These are phyloP conservation scores for Pichia sp. DNA, from an alignment of 1,139 yeast species.

Conservation along the genomic window DNA sequence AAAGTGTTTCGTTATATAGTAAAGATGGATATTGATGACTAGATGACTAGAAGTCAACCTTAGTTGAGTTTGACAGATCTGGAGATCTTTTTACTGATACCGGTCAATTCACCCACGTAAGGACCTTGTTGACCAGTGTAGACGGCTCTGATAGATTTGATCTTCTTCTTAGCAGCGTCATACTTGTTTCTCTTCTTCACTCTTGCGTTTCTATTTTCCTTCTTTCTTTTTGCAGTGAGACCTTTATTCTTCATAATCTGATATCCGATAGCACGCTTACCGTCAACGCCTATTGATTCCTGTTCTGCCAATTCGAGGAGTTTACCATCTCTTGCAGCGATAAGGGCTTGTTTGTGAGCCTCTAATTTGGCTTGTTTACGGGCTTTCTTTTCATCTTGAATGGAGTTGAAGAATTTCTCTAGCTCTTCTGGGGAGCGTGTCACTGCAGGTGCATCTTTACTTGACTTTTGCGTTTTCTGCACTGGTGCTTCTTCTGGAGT, in stretches of 20 bases:
- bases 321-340: constrained; percentile 83
- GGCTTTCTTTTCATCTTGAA: constrained; percentile 41
- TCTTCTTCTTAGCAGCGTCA: constrained; percentile 91
- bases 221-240: constrained; percentile 84
- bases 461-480: background rate
- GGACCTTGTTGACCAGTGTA: constrained; percentile 75
- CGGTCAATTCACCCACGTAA: constrained; percentile 91
- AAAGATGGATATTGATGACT: background rate
- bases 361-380: constrained; percentile 48
- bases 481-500: background rate
- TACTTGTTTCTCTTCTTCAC: constrained; percentile 98
- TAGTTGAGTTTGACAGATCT: constrained; percentile 71
- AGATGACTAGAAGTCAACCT: background rate
- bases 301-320: constrained; percentile 50
- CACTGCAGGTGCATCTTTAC: no score
- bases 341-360: constrained; percentile 66
- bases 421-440: constrained; percentile 19
- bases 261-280: constrained; percentile 91
- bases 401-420: constrained; percentile 42
- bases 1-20: background rate
- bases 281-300: constrained; percentile 63
- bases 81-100: constrained; percentile 90
- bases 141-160: constrained; percentile 83
- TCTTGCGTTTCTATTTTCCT: constrained; percentile 91
- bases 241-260: constrained; percentile 95